Conservation (phyloP, 1,139 yeast genomes). For the Pneumocystis wakefieldiae region DNA sequence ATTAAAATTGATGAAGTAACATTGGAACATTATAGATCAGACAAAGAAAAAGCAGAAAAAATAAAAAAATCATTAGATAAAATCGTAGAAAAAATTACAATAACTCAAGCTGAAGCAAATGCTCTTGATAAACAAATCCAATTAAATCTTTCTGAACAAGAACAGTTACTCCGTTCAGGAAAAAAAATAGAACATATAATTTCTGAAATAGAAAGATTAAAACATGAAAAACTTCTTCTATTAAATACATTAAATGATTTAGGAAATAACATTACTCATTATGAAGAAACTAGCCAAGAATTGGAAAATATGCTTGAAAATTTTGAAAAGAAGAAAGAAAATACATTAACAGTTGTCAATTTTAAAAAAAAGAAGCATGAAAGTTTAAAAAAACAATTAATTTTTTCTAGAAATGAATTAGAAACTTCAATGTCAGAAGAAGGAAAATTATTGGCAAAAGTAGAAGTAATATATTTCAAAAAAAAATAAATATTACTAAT, state of each 20-base stretch:
- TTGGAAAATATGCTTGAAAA: conserved; percentile 37
- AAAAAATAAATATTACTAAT: neutral
- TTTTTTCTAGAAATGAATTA: neutral
- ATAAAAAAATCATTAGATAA: conserved; percentile 36
- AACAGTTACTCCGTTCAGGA: conserved; percentile 53
- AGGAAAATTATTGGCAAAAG: conserved; percentile 44
- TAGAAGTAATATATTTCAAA: conserved; percentile 18
- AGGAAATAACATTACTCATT: conserved; percentile 22
- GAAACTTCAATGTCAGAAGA: conserved; percentile 31
- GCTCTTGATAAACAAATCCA: conserved; percentile 37
- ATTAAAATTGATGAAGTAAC: conserved; percentile 63
- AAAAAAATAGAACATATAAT: conserved; percentile 68
- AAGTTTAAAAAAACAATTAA: neutral
- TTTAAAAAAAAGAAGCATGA: conserved; percentile 13
- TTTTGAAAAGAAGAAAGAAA: conserved; percentile 36
- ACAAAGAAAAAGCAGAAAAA: conserved; percentile 55
- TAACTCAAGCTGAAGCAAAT: conserved; percentile 37
- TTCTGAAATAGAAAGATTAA: conserved; percentile 45
- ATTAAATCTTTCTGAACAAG: conserved; percentile 42
- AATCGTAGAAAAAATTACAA: conserved; percentile 33
- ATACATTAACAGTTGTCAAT: conserved; percentile 19
- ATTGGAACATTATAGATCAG: conserved; percentile 59
- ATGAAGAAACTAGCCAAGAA: conserved; percentile 35
- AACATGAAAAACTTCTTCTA: conserved; percentile 28
- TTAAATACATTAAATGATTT: conserved; percentile 10